Evolutionary conservation across 2,329 filamentous ascomycete species (phyloP).

Genomic region (Leptographium wingfieldii): DNA sequence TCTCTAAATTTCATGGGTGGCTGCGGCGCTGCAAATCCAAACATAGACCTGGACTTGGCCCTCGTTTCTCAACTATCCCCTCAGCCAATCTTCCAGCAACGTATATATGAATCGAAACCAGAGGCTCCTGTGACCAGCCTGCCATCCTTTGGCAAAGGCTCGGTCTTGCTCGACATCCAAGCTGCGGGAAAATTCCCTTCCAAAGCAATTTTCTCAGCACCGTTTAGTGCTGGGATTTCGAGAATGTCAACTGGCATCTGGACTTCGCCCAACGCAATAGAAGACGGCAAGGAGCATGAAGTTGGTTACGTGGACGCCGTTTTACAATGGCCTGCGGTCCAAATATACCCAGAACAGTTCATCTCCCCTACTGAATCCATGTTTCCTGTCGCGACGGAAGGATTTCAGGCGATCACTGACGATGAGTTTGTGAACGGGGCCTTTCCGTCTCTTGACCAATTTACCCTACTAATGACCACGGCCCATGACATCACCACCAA

Average conservation of each 20-base stretch:
- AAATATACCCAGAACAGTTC: background rate
- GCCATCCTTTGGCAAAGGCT: background rate
- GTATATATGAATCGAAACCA: too few relatives aligned
- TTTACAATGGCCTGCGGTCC: too few relatives aligned
- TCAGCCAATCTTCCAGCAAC: background rate
- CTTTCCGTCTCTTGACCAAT: background rate
- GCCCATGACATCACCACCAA: background rate
- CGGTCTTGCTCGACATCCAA: background rate
- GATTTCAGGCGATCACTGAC: background rate
- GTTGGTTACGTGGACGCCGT: background rate
- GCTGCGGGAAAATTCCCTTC: background rate
- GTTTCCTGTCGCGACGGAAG: background rate
- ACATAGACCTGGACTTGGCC: background rate
- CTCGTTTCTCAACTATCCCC: background rate
- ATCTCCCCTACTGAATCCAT: background rate
- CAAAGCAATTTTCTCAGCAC: too few relatives aligned
- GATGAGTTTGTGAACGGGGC: background rate
- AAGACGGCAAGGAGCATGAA: background rate
- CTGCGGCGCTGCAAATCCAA: background rate
- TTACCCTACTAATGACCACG: background rate
- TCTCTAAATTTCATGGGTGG: background rate
- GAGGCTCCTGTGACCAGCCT: background rate
- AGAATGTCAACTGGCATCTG: background rate
- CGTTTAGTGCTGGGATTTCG: background rate
- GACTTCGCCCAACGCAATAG: background rate